Percentiles rank a stretch among this genome's conserved stretches.
Conservation (phyloP, 495 filamentous ascomycete species). For the Acidiella bohemica region DNA sequence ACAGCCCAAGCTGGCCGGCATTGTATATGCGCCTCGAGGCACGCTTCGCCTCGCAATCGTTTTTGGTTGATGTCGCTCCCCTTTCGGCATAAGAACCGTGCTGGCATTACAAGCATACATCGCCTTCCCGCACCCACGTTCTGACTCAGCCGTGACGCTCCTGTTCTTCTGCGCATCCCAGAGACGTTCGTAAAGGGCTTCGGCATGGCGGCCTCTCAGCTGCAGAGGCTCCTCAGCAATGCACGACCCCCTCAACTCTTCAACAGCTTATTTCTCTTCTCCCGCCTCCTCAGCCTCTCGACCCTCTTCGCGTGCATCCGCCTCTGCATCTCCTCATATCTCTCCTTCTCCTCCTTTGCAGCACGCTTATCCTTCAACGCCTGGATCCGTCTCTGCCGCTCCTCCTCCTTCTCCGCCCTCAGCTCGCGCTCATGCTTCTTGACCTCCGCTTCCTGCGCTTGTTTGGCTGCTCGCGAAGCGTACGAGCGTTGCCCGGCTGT, state of each 20-base stretch:
- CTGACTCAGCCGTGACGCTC: too few species aligned
- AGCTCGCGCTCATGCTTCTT: slow-evolving; percentile 89
- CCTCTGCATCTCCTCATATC: slow-evolving; percentile 88
- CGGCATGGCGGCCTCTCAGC: too few species aligned
- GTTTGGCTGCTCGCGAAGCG: slow-evolving; percentile 52
- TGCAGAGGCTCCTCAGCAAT: background rate
- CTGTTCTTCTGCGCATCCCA: too few species aligned
- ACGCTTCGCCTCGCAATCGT: too few species aligned
- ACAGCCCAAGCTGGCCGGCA: too few species aligned
- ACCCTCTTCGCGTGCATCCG: slow-evolving; percentile 96
- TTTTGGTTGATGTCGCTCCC: too few species aligned
- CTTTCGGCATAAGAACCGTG: too few species aligned
- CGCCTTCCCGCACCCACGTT: too few species aligned
- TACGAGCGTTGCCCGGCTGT: slow-evolving; percentile 58
- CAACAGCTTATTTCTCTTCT: slow-evolving; percentile 94
- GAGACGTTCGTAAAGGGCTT: too few species aligned
- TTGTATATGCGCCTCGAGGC: too few species aligned
- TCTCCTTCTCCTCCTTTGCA: slow-evolving; percentile 81
- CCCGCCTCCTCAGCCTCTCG: slow-evolving; percentile 79
- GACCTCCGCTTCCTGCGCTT: slow-evolving; percentile 51
- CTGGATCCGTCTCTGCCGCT: slow-evolving; percentile 64
- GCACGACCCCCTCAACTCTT: slow-evolving; percentile 53
- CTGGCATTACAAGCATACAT: too few species aligned
- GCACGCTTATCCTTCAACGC: slow-evolving; percentile 69
- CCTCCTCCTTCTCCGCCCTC: slow-evolving; percentile 87